A percentile compares a stretch with the other conserved stretches of the same genome.
phyloP scores from a whole-genome alignment of 345 rosid genomes.

The Eucalyptus cloeziana region DNA sequence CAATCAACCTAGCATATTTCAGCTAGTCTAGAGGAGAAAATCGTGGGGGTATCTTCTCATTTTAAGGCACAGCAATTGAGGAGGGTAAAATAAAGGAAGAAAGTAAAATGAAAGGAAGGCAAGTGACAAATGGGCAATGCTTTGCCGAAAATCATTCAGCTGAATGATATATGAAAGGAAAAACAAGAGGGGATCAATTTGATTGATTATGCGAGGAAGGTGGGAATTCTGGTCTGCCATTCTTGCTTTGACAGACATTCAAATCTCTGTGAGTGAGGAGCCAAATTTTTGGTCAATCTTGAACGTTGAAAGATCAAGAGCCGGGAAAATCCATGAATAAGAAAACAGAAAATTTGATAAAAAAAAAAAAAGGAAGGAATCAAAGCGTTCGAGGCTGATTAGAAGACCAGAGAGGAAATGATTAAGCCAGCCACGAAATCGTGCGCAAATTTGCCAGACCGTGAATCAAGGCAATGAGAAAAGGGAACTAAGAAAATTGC shows the following conservation, averaged over 20 bases:
- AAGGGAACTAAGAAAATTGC: not conserved
- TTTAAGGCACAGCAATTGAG: fast-evolving
- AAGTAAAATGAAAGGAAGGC: too few relatives aligned
- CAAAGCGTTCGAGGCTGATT: fast-evolving
- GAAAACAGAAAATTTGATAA: fast-evolving
- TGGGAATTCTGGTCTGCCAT: not conserved
- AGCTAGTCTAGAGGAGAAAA: fast-evolving
- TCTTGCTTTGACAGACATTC: not conserved
- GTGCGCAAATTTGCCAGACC: not conserved
- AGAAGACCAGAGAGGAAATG: not conserved
- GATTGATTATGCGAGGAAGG: fast-evolving
- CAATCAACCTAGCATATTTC: too few relatives aligned
- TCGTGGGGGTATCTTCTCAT: too few relatives aligned
- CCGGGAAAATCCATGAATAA: fast-evolving
- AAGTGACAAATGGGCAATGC: too few relatives aligned
- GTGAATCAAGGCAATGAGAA: not conserved
- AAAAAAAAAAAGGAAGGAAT: not conserved
- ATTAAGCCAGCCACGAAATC: not conserved
- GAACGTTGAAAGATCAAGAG: not conserved
- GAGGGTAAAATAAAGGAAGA: too few relatives aligned
- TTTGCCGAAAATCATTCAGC: not conserved
- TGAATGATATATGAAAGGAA: not conserved
- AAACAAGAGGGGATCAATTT: not conserved
- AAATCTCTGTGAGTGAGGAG: not conserved
- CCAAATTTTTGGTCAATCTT: not conserved